phyloP scores from a whole-genome alignment of 352 stramenopile genomes.

The Pythium myriotylum region DNA sequence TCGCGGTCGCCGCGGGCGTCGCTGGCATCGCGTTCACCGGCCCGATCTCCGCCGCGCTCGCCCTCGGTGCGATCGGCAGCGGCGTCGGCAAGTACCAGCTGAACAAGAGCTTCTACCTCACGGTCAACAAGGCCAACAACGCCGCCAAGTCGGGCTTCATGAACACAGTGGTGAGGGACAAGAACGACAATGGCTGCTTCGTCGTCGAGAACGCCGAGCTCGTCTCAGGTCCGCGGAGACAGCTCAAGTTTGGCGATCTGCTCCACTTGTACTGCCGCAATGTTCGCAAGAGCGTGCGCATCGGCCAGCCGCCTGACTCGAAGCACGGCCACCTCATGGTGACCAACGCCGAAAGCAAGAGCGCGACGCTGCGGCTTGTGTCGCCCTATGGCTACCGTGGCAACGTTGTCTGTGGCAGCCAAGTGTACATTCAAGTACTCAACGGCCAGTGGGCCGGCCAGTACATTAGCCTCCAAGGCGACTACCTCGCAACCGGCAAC shows the following conservation, averaged over 20 bases:
- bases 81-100: slow-evolving; percentile 68
- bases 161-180: not conserved
- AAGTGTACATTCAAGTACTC: slow-evolving; percentile 57
- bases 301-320: slow-evolving; percentile 47
- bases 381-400: slow-evolving; percentile 52
- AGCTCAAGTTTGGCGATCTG: slow-evolving; percentile 53
- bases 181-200: slow-evolving; percentile 39
- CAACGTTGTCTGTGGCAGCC: slow-evolving; percentile 48
- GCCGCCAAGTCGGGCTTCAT: slow-evolving; percentile 16
- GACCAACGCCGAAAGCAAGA: slow-evolving; percentile 31
- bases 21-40: slow-evolving; percentile 57
- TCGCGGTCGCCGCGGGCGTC: slow-evolving; percentile 50
- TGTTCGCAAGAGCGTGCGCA: slow-evolving; percentile 47
- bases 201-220: slow-evolving; percentile 60
- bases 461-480: slow-evolving; percentile 49
- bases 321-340: slow-evolving; percentile 62
- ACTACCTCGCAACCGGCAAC: slow-evolving; percentile 52
- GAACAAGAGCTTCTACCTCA: slow-evolving; percentile 64
- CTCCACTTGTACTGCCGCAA: slow-evolving; percentile 54
- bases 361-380: slow-evolving; percentile 49
- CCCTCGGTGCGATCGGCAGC: slow-evolving; percentile 52
- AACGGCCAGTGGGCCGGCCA: slow-evolving; percentile 51
- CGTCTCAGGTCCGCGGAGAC: slow-evolving; percentile 45
- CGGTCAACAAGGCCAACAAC: slow-evolving; percentile 39
- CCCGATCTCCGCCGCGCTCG: slow-evolving; percentile 53